These are phyloP conservation scores for Xylaria venustula DNA, from an alignment of 495 filamentous ascomycete species.

Conservation along the genomic window DNA sequence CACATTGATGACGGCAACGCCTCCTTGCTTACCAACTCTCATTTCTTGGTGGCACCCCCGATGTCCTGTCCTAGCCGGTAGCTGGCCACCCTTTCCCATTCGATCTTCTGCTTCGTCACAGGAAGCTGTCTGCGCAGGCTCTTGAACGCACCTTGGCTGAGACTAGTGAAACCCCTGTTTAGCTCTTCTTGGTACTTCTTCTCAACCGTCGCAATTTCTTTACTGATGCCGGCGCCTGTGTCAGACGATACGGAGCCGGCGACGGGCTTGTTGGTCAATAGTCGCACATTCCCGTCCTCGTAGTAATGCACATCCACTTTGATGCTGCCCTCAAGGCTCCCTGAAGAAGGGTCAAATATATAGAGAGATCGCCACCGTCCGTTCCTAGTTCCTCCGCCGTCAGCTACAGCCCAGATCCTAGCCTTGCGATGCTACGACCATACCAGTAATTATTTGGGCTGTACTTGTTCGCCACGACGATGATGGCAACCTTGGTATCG, in stretches of 20 bases:
- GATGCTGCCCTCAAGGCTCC: constrained; percentile 62
- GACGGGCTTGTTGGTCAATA: constrained; percentile 79
- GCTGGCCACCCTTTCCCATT: constrained; percentile 99
- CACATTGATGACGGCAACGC: not conserved
- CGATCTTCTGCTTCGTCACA: constrained; percentile 96
- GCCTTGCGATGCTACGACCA: not conserved
- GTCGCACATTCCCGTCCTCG: constrained; percentile 96
- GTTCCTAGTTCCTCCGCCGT: constrained; percentile 58
- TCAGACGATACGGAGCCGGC: constrained; percentile 55
- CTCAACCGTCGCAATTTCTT: constrained; percentile 74
- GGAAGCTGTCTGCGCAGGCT: constrained; percentile 86
- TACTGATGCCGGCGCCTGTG: constrained; percentile 66
- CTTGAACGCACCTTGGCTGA: constrained; percentile 96
- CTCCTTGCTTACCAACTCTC: constrained; percentile 14
- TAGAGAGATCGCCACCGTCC: constrained; percentile 93
- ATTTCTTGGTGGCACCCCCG: constrained; percentile 53
- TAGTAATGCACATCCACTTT: constrained; percentile 98
- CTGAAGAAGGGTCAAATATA: constrained; percentile 65
- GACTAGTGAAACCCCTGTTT: constrained; percentile 79
- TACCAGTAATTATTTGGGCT: constrained; percentile 97
- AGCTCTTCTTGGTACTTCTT: constrained; percentile 95
- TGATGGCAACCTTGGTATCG: constrained; percentile 71
- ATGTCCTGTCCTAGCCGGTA: constrained; percentile 81
- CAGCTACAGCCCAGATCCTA: constrained; percentile 4
- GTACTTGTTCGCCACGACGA: constrained; percentile 93